A percentile compares a stretch with the other conserved stretches of the same genome.
Conservation (phyloP, 2,329 filamentous ascomycete species). For the Pseudocercospora musae region DNA sequence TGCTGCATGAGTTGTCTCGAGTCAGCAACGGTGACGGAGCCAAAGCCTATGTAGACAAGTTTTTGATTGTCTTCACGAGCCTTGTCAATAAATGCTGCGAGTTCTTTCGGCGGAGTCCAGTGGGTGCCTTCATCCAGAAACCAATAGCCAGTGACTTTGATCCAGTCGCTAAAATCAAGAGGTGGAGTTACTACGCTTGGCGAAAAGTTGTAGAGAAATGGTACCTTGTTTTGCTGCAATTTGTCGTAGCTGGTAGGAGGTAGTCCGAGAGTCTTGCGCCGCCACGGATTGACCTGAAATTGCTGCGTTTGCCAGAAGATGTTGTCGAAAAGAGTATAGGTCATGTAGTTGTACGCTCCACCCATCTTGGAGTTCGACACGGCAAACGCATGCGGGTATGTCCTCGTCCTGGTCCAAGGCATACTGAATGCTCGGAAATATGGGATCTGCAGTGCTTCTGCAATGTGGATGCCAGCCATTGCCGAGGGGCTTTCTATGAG, state of each 20-base stretch:
- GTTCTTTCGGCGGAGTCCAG: conserved; percentile 72
- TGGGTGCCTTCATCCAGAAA: conserved; percentile 75
- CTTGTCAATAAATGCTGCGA: conserved; percentile 77
- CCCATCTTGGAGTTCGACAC: conserved; percentile 72
- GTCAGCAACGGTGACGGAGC: conserved; percentile 90
- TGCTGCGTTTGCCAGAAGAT: conserved; percentile 95
- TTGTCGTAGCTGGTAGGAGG: conserved; percentile 81
- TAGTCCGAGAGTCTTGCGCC: conserved; percentile 73
- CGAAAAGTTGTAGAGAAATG: conserved; percentile 96
- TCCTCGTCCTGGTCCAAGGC: conserved; percentile 95
- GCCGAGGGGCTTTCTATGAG: conserved; percentile 93
- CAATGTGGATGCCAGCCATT: conserved; percentile 97
- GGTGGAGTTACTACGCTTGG: conserved; percentile 91
- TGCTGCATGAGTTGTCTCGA: conserved; percentile 83
- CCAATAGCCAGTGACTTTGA: conserved; percentile 96
- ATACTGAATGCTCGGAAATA: conserved; percentile 98
- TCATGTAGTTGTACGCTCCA: conserved; percentile 90
- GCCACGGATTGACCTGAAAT: conserved; percentile 88
- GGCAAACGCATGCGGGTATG: conserved; percentile 94
- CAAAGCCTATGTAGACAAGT: conserved; percentile 94
- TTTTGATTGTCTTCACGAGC: conserved; percentile 81
- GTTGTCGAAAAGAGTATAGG: conserved; percentile 93
- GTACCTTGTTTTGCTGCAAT: conserved; percentile 95
- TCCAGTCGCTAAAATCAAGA: conserved; percentile 95
- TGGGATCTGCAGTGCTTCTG: conserved; percentile 85